Base-by-base conservation (phyloP, 1,284 basidiomycete genomes). In the Tranzscheliella williamsii region DNA sequence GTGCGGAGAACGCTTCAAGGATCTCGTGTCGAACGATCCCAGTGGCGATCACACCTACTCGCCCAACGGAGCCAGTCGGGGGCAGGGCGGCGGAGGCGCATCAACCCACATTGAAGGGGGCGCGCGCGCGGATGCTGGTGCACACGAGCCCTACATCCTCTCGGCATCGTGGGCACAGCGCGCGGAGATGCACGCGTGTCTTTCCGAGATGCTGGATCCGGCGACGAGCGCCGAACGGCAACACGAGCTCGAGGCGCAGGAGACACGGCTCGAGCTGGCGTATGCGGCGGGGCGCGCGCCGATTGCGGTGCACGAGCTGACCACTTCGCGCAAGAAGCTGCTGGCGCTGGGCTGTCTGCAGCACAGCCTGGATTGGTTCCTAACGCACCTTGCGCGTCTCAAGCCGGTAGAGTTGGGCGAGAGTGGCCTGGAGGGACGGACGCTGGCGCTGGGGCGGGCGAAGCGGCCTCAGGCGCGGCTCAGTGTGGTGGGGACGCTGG, bases 1-100 rank as follows among this genome's bases (percentile, higher is more conserved):
- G 30, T 95, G 92, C 72, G 91, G 88, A 64, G 87, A 91, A 69
- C 83, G 87, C 23, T 97, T 91, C 79, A 86, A 90, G 65, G 85
- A 83, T 54, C 81, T 91, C 9, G 86, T 88, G 18, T 82, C 85
- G 0, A 27, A 24, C 16, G 53, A 64, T 18, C 4, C 38, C 32
- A 18, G 11, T 17, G 18, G 18, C 17, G 27, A 29, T 29, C 27
- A 29, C n/a, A 9, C 9, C 9, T 11, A 29, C 27, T 11, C 11
- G 9, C n/a, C 27, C 9, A 9, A n/a, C n/a, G 9, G 44, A 16
- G 4, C n/a, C n/a, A n/a, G n/a, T n/a, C n/a, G n/a, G n/a, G 38
- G 18, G 2, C 44, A 45, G 5, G 38, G 27, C 7, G 30, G 5
- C 12, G 35, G 13, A 7, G 21, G 21, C 12, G 35, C 35, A 5